phyloP scores from a whole-genome alignment of 2,329 filamentous ascomycete genomes.

The Fusarium pseudocircinatum region DNA sequence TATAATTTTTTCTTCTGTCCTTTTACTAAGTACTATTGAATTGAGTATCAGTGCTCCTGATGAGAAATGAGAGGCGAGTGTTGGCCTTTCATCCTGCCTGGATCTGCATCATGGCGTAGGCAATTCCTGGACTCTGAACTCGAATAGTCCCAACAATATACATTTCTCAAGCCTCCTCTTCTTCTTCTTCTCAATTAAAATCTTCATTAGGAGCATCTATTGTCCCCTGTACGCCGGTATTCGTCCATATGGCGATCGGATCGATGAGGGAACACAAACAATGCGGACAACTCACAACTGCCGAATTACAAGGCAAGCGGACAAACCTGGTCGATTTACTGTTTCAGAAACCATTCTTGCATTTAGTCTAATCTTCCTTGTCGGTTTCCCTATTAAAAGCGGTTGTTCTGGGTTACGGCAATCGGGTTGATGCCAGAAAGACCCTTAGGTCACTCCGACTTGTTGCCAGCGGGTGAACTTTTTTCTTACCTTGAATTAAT shows the following conservation, averaged over 20 bases:
- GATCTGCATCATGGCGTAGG: not conserved
- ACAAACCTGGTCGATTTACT: fast-evolving
- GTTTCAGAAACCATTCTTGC: fast-evolving
- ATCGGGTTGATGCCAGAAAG: not conserved
- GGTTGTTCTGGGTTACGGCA: not conserved
- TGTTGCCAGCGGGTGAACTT: not conserved
- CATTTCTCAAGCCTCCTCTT: fast-evolving
- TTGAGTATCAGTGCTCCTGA: fast-evolving
- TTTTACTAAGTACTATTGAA: fast-evolving
- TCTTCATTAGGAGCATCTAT: fast-evolving
- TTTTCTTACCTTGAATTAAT: fast-evolving
- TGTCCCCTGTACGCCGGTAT: fast-evolving
- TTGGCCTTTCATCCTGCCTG: not conserved
- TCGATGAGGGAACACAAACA: not conserved
- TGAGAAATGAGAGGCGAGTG: not conserved
- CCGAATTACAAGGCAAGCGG: not conserved
- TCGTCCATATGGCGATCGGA: too few relatives aligned
- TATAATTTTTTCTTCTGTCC: fast-evolving
- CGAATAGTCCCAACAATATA: fast-evolving
- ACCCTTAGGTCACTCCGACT: fast-evolving
- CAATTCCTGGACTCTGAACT: not conserved
- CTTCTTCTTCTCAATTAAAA: fast-evolving
- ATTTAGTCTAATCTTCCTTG: fast-evolving
- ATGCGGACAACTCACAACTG: not conserved
- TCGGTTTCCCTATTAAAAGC: fast-evolving